A percentile compares a stretch with the other conserved stretches of the same genome.
Conservation (phyloP, 2,329 filamentous ascomycete genomes). For the Penicillium sp. region DNA sequence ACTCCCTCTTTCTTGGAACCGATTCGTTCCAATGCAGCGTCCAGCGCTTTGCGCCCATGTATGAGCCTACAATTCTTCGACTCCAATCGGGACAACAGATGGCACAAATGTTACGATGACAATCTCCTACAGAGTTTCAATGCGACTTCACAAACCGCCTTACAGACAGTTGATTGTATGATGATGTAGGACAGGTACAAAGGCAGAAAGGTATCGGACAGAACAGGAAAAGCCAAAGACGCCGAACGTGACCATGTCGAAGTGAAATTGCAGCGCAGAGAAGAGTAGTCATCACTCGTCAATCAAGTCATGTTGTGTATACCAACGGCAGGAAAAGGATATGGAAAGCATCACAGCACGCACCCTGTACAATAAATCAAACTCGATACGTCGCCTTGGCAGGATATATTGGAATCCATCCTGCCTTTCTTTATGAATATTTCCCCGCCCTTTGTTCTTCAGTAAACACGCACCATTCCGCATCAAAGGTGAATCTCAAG, state of each 20-base stretch:
- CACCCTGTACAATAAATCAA: background rate
- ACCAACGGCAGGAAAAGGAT: background rate
- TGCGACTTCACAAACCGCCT: background rate
- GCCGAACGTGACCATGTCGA: constrained; percentile 15
- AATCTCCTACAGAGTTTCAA: background rate
- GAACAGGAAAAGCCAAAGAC: constrained; percentile 17
- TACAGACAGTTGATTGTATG: constrained; percentile 2
- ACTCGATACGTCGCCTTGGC: background rate
- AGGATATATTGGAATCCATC: background rate
- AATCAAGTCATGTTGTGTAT: constrained; percentile 9
- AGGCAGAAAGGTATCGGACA: constrained; percentile 18
- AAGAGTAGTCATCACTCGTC: constrained; percentile 21
- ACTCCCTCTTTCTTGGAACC: background rate
- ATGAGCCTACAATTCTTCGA: background rate
- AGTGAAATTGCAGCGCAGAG: constrained; percentile 10
- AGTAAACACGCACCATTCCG: background rate
- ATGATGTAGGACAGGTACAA: constrained; percentile 15
- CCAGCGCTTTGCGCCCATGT: background rate
- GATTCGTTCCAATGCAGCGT: background rate
- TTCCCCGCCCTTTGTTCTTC: background rate
- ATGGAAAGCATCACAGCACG: background rate
- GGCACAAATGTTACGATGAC: background rate
- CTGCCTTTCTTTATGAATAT: background rate
- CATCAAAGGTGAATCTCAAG: background rate
- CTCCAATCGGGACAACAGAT: no score